Evolutionary conservation across 2,329 filamentous ascomycete genomes (phyloP).

Genomic region (Ploettnerulaceae sp.): DNA sequence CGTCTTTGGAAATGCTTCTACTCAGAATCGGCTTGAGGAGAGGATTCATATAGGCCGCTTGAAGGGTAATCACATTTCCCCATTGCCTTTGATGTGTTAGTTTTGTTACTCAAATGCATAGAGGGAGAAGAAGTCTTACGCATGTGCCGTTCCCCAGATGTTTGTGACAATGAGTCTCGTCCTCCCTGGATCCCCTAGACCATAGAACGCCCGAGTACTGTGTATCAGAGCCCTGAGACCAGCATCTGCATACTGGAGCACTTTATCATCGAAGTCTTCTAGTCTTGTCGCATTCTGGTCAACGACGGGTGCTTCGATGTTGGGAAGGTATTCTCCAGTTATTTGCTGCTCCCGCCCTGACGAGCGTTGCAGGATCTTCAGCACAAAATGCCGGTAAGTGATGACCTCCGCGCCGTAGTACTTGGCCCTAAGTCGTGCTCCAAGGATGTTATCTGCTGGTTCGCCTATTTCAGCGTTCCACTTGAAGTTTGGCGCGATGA

Average conservation of each 20-base stretch:
- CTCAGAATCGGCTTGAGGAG: conserved; percentile 53
- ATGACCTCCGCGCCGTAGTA: conserved; percentile 92
- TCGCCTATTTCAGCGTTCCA: conserved; percentile 43
- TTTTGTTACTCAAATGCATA: conserved; percentile 10
- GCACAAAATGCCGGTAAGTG: conserved; percentile 73
- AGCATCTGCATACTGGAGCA: conserved; percentile 51
- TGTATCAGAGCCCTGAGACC: conserved; percentile 62
- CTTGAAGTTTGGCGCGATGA: conserved; percentile 46
- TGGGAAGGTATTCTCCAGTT: conserved; percentile 23
- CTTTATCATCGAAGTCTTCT: conserved; percentile 39
- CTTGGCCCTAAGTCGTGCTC: conserved; percentile 82
- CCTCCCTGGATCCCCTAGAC: conserved; percentile 45
- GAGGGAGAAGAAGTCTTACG: conserved; percentile 56
- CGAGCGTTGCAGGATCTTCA: conserved; percentile 45
- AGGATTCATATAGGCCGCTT: conserved; percentile 69
- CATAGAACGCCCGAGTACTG: conserved; percentile 80
- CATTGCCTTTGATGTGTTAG: conserved; percentile 66
- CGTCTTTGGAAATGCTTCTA: conserved; percentile 49
- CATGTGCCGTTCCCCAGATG: conserved; percentile 90
- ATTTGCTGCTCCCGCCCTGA: conserved; percentile 20
- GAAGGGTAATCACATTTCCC: conserved; percentile 88
- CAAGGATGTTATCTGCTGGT: conserved; percentile 71
- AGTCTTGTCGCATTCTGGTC: conserved; percentile 35
- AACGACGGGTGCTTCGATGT: conserved; percentile 35
- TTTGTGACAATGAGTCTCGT: conserved; percentile 83